These are phyloP conservation scores for Xerocomellus amylosporus DNA, from an alignment of 768 basidiomycete genomes.

Conservation along the genomic window DNA sequence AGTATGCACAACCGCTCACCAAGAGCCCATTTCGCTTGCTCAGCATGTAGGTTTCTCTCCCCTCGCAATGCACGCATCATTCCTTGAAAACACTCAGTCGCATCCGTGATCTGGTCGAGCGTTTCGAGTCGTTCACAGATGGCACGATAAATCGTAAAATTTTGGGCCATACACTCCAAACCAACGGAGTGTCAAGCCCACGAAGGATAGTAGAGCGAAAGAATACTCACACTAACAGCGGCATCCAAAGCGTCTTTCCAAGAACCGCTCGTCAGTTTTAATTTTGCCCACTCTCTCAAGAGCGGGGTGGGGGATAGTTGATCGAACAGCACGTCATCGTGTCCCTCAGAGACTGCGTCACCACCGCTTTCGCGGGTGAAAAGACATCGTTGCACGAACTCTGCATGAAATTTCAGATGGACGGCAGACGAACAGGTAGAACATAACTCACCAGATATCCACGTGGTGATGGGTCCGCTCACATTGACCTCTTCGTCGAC, in stretches of 20 bases:
- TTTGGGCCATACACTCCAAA: not conserved
- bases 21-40: not conserved
- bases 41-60: not conserved
- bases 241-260: conserved; percentile 7
- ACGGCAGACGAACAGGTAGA: not conserved
- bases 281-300: conserved; percentile 5
- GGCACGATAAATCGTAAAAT: not conserved
- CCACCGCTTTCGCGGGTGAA: not conserved
- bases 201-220: not conserved
- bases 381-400: not conserved
- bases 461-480: not conserved
- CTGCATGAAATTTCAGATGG: not conserved
- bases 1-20: not conserved
- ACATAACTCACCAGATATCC: conserved; percentile 1
- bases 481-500: not conserved
- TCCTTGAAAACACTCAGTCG: not conserved
- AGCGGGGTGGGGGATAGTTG: not conserved
- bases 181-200: not conserved
- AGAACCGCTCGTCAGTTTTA: not conserved
- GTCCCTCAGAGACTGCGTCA: not conserved
- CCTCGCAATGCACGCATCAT: not conserved
- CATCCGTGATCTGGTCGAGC: not conserved
- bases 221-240: not conserved
- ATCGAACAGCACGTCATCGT: no score
- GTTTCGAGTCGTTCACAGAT: conserved; percentile 4